These are phyloP conservation scores for Cordyceps cicadae DNA, from an alignment of 2,329 filamentous ascomycete genomes.

Conservation along the genomic window DNA sequence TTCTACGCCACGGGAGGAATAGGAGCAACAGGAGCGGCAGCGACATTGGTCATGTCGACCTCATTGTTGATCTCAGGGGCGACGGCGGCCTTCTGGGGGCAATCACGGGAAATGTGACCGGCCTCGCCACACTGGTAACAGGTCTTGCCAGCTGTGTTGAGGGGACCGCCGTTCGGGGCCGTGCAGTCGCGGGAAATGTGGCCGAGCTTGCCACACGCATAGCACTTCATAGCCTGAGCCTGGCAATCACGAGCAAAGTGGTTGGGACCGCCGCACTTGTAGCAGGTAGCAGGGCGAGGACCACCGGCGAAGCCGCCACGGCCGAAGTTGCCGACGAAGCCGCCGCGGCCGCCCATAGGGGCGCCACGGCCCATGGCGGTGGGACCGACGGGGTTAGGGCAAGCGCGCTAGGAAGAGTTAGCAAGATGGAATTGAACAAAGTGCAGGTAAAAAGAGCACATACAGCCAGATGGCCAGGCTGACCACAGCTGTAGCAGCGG, in stretches of 20 bases:
- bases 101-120: conserved; percentile 93
- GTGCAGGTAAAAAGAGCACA: conserved; percentile 25
- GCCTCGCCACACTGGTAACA: conserved; percentile 97
- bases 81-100: conserved; percentile 60
- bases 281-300: conserved; percentile 61
- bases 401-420: conserved; percentile 54
- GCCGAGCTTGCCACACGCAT: conserved; percentile 89
- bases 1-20: conserved; percentile 32
- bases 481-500: conserved; percentile 94
- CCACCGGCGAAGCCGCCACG: conserved; percentile 69
- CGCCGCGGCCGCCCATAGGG: conserved; percentile 60
- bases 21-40: conserved; percentile 37
- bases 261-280: conserved; percentile 80
- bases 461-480: conserved; percentile 86
- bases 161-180: conserved; percentile 86
- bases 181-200: conserved; percentile 94
- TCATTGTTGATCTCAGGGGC: conserved; percentile 41
- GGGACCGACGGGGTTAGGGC: conserved; percentile 62
- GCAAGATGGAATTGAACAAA: not conserved
- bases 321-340: conserved; percentile 51
- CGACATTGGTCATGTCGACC: conserved; percentile 35
- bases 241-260: conserved; percentile 98
- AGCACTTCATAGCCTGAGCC: conserved; percentile 97
- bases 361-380: conserved; percentile 56
- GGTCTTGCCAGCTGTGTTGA: conserved; percentile 95